Conservation (phyloP, 106 monocot genomes). For the Platanthera zijinensis region DNA sequence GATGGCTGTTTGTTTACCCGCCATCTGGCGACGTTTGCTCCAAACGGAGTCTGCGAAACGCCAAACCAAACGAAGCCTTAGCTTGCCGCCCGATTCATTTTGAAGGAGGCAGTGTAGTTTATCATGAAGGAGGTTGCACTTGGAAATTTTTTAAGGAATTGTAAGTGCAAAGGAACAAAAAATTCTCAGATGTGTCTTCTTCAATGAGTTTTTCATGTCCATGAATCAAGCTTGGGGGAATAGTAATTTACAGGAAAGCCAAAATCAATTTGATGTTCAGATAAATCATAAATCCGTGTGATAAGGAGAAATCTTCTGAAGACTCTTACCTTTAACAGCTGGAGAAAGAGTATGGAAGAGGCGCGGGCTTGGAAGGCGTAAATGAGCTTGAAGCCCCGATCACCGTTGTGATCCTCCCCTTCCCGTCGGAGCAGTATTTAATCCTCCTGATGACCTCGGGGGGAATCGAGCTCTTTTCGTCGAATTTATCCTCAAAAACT, state of each 20-base stretch:
- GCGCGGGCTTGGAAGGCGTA: constrained; percentile 66
- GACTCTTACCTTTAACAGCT: constrained; percentile 75
- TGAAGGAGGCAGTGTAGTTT: too few relatives aligned
- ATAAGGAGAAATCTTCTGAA: background rate
- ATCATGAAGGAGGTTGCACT: too few relatives aligned
- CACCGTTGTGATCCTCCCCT: constrained; percentile 63
- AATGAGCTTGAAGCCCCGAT: constrained; percentile 66
- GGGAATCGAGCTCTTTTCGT: constrained; percentile 40
- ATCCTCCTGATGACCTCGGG: constrained; percentile 43
- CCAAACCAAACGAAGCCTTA: too few relatives aligned
- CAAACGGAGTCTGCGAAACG: too few relatives aligned
- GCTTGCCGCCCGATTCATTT: too few relatives aligned
- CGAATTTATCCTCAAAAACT: constrained; percentile 90
- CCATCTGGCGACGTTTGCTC: too few relatives aligned
- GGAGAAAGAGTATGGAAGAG: constrained; percentile 65
- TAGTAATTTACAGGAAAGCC: background rate
- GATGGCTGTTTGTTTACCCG: too few relatives aligned
- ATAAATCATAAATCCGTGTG: background rate
- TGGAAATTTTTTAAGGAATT: too few relatives aligned
- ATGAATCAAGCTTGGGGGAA: background rate
- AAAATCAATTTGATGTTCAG: background rate
- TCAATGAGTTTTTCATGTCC: background rate
- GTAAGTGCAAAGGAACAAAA: too few relatives aligned
- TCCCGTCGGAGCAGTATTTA: constrained; percentile 58
- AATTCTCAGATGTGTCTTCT: background rate